A percentile compares a stretch with the other conserved stretches of the same genome.
phyloP scores from a whole-genome alignment of 805 yeast genomes.

The Hanseniaspora guilliermondii region DNA sequence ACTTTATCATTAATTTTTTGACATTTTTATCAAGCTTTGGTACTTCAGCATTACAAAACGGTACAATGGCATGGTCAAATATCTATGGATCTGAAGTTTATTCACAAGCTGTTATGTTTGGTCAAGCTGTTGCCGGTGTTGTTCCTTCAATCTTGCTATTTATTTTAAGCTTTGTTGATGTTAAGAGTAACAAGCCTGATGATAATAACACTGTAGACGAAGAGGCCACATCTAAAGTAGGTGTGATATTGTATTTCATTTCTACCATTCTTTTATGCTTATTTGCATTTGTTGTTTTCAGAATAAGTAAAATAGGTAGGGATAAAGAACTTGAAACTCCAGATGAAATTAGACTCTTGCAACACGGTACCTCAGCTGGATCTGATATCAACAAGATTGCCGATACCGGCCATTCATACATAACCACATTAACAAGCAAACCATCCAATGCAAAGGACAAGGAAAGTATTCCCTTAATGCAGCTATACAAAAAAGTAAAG shows the following conservation, averaged over 20 bases:
- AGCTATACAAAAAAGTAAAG: slow-evolving; percentile 50
- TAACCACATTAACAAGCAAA: neutral
- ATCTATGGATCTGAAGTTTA: slow-evolving; percentile 52
- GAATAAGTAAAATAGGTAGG: slow-evolving; percentile 20
- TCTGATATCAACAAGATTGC: neutral
- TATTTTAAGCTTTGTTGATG: slow-evolving; percentile 36
- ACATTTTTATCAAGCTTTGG: slow-evolving; percentile 60
- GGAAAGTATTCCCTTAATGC: slow-evolving; percentile 38
- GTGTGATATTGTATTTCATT: slow-evolving; percentile 29
- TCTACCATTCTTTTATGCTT: slow-evolving; percentile 24
- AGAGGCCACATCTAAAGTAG: slow-evolving; percentile 19
- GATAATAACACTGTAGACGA: slow-evolving; percentile 20
- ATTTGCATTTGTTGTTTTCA: slow-evolving; percentile 21
- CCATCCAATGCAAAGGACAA: neutral
- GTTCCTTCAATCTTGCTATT: slow-evolving; percentile 52
- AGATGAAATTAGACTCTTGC: neutral
- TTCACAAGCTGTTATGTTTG: slow-evolving; percentile 87
- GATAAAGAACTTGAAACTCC: neutral
- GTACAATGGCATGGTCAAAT: slow-evolving; percentile 76
- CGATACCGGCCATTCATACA: neutral
- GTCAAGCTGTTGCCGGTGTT: slow-evolving; percentile 91
- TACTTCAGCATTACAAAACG: slow-evolving; percentile 76
- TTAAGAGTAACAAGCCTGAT: neutral
- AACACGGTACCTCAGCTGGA: neutral
- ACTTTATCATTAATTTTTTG: slow-evolving; percentile 47